Percentiles rank a stretch among this genome's conserved stretches.
Conservation (phyloP, 2,329 filamentous ascomycete species). For the Peltaster fructicola region DNA sequence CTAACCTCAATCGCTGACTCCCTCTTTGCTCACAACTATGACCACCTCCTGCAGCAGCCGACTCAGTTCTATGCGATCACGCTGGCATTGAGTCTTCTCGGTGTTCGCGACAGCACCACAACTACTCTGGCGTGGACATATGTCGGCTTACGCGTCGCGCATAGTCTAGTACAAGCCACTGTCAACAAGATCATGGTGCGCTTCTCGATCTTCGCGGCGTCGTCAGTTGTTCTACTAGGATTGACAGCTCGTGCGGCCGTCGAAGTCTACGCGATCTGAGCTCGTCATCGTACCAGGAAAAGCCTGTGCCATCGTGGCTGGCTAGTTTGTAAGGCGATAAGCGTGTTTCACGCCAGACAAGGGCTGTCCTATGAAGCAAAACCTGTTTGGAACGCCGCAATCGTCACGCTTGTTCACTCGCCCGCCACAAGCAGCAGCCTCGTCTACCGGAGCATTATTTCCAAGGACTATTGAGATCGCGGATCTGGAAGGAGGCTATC, state of each 20-base stretch:
- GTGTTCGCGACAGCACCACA: conserved; percentile 13
- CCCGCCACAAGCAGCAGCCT: no score
- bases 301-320: no score
- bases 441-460: no score
- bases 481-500: no score
- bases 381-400: no score
- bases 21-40: conserved; percentile 25
- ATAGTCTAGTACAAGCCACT: conserved; percentile 23
- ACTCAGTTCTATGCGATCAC: conserved; percentile 26
- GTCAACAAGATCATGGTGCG: conserved; percentile 21
- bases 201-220: conserved; percentile 19
- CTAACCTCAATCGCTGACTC: no score
- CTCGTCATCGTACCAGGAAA: no score
- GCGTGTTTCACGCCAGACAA: no score
- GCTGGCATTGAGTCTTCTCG: conserved; percentile 20
- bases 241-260: conserved; percentile 15
- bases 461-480: no score
- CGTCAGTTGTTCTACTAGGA: conserved; percentile 15
- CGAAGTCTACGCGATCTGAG: conserved; percentile 9
- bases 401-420: no score
- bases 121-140: conserved; percentile 25
- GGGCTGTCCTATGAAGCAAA: no score
- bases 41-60: conserved; percentile 28
- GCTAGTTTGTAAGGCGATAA: no score
- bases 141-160: conserved; percentile 22